These are phyloP conservation scores for Lentinula sp. DNA, from an alignment of 768 basidiomycete genomes.

Conservation along the genomic window DNA sequence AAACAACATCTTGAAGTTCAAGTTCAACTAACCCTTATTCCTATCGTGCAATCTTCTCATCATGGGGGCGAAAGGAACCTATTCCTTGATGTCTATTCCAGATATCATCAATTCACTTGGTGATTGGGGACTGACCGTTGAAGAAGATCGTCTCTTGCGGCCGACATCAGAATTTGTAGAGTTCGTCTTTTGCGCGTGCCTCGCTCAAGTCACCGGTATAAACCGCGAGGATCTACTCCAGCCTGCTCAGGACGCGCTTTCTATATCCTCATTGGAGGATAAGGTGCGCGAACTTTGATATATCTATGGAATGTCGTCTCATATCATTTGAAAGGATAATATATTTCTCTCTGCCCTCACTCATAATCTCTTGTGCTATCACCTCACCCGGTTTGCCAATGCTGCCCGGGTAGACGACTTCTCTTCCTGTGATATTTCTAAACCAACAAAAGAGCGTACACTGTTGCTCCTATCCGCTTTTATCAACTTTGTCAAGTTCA, in stretches of 20 bases:
- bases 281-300: constrained; percentile 33
- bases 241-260: constrained; percentile 50
- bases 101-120: constrained; percentile 63
- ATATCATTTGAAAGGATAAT: constrained; percentile 38
- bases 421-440: constrained; percentile 63
- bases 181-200: constrained; percentile 61
- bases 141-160: constrained; percentile 58
- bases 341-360: constrained; percentile 54
- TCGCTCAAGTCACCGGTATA: constrained; percentile 66
- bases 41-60: neutral
- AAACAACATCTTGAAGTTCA: neutral
- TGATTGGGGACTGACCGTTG: constrained; percentile 65
- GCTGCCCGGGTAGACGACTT: constrained; percentile 77
- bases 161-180: constrained; percentile 71
- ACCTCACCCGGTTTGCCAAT: constrained; percentile 52
- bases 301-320: neutral
- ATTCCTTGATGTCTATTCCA: constrained; percentile 56
- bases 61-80: constrained; percentile 39
- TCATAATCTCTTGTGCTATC: constrained; percentile 38
- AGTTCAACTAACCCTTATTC: neutral
- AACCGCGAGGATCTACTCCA: constrained; percentile 51
- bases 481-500: constrained; percentile 92
- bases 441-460: constrained; percentile 72
- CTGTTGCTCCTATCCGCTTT: constrained; percentile 76
- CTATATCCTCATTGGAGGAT: constrained; percentile 43